A percentile compares a stretch with the other conserved stretches of the same genome.
Evolutionary conservation across 116 monocot species (phyloP).

Genomic region (Thalassia testudinum): DNA sequence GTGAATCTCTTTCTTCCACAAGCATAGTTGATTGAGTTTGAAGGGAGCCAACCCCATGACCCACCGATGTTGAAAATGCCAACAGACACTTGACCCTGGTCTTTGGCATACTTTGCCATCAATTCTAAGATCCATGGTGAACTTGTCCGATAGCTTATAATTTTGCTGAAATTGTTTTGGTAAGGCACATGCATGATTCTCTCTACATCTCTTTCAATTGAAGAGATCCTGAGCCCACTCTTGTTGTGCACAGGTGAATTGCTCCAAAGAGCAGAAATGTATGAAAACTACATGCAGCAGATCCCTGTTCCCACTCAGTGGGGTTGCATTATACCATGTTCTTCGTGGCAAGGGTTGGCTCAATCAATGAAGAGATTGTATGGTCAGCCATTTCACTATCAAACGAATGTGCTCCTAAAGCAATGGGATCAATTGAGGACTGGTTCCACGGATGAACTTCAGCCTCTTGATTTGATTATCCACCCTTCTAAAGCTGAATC

Average conservation of each 20-base stretch:
- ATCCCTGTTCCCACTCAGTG: slow-evolving; percentile 35
- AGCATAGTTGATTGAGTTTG: no score
- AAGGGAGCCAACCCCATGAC: no score
- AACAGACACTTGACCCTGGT: no score
- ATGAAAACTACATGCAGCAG: slow-evolving; percentile 69
- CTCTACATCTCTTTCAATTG: no score
- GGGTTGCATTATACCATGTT: slow-evolving; percentile 49
- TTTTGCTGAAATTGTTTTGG: no score
- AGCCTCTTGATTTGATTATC: slow-evolving; percentile 38
- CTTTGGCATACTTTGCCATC: no score
- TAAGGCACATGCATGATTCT: no score
- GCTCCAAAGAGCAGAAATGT: slow-evolving; percentile 59
- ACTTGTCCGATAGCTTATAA: no score
- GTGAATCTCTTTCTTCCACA: no score
- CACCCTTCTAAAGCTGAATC: slow-evolving; percentile 80
- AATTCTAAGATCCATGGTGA: no score
- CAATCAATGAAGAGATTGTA: slow-evolving; percentile 63
- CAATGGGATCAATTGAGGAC: slow-evolving; percentile 52
- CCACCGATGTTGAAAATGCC: no score
- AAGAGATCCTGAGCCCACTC: no score
- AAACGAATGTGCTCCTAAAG: slow-evolving; percentile 50
- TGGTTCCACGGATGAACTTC: slow-evolving; percentile 28
- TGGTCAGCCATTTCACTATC: slow-evolving; percentile 71
- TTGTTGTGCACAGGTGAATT: slow-evolving; percentile 9
- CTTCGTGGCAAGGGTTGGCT: slow-evolving; percentile 65